These are phyloP conservation scores for Ceratocystis harringtonii DNA, from an alignment of 2,329 filamentous ascomycete genomes.

Conservation along the genomic window DNA sequence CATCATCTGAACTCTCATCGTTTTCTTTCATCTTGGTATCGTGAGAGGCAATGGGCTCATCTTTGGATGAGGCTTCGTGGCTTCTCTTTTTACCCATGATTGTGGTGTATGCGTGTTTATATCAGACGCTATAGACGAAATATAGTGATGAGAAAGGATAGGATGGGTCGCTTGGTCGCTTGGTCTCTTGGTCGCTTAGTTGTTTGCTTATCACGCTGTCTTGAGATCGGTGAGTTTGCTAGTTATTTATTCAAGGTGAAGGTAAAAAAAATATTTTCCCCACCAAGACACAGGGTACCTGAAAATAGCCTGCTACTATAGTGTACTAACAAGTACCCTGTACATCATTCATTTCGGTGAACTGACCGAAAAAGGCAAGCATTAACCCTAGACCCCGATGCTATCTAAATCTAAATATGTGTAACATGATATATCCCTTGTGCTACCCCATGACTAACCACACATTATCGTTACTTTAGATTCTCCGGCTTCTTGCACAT, in stretches of 20 bases:
- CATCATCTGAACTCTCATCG: constrained; percentile 37
- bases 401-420: neutral
- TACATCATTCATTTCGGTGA: neutral
- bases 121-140: neutral
- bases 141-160: neutral
- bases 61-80: constrained; percentile 32
- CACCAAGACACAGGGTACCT: neutral
- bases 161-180: neutral
- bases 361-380: neutral
- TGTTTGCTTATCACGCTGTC: neutral
- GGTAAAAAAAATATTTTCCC: neutral
- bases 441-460: neutral
- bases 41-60: constrained; percentile 30
- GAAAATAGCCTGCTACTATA: neutral
- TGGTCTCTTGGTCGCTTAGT: neutral
- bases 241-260: neutral
- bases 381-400: neutral
- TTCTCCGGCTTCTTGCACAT: neutral
- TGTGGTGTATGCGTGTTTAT: neutral
- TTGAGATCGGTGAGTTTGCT: neutral
- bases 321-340: neutral
- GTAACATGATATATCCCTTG: neutral
- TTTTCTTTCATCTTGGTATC: constrained; percentile 33
- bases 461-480: neutral
- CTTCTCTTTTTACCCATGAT: constrained; percentile 37